Evolutionary conservation across 2,329 filamentous ascomycete species (phyloP).

Genomic region (Ceratocystis colombiana): DNA sequence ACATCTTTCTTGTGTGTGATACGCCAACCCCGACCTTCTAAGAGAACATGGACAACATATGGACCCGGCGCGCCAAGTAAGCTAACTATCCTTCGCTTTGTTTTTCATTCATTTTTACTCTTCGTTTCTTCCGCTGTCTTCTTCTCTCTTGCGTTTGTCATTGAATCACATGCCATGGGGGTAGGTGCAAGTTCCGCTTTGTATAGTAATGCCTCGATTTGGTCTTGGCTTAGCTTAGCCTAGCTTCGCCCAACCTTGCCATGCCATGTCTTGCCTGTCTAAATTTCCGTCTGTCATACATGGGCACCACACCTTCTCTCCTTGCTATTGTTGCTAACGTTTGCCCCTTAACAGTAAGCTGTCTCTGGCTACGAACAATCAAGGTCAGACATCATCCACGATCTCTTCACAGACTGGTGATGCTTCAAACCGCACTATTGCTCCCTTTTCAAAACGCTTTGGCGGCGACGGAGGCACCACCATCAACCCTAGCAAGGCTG

Average conservation of each 20-base stretch:
- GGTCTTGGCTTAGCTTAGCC: neutral
- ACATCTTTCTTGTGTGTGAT: conserved; percentile 26
- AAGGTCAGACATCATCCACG: conserved; percentile 43
- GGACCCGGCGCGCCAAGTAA: conserved; percentile 78
- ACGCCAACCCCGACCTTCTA: conserved; percentile 31
- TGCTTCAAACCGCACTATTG: conserved; percentile 51
- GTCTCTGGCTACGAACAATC: conserved; percentile 67
- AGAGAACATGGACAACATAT: conserved; percentile 51
- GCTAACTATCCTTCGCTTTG: conserved; percentile 31
- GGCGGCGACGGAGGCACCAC: conserved; percentile 47
- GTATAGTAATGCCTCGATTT: neutral
- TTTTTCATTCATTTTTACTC: conserved; percentile 15
- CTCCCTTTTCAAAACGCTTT: conserved; percentile 61
- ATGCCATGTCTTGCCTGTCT: neutral
- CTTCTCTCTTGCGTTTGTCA: neutral
- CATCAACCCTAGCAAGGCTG: conserved; percentile 64
- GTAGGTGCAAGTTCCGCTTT: neutral
- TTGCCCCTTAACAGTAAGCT: conserved; percentile 57
- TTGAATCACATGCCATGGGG: neutral
- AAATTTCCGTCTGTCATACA: too few species aligned
- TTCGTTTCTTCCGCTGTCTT: neutral
- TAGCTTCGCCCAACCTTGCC: neutral
- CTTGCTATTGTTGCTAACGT: neutral
- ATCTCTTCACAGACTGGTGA: conserved; percentile 37
- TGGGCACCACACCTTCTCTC: neutral